Evolutionary conservation across 495 filamentous ascomycete genomes (phyloP), one percentile per base, ranked within the genome.

Genomic region (Astrocystis sublimbata): DNA sequence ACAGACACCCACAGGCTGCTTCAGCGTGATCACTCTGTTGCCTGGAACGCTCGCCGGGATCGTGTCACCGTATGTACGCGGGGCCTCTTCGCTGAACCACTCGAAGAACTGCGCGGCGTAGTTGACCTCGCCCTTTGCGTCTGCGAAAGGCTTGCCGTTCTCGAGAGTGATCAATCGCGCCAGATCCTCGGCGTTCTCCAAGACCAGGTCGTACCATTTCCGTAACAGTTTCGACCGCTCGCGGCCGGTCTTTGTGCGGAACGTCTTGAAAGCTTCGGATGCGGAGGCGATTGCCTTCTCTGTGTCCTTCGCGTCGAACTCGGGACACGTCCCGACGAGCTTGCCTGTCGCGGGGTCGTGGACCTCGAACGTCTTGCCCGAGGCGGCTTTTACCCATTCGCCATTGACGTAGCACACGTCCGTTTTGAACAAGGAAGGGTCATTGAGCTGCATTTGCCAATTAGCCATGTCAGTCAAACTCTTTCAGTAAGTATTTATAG

Each of bases 1-100:
- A 68, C 91, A 96, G 12, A 98, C 93, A 64, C 94, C 94, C 46
- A 98, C 86, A 6, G 94, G 93, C 75, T 97, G 87, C 73, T 90
- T 91, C 23, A 90, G 71, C 0, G 90, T 93, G 30, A 90, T 82
- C 2, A 93, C 81, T n/a, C 91, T 82, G 77, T 92, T 93, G 0
- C 84, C 86, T 0, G 87, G 75, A 6, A 88, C 75, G 8, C 85
- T 83, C 21, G 88, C 79, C 8, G 88, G 85, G 62, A 97, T 96
- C 21, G 89, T 91, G 67, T 89, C 86, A 42, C 90, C 89, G 67
- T 91, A 91, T 33, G 79, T 73, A 49, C 90, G 78, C 1, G 89
- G 85, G 0, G 89, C 90, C 73, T 92, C 89, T 66, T 92, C 90
- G 46, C 81, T 81, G 71, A 92, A 93, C 89, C 90, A 92, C 75